Percentiles rank a stretch among this genome's conserved stretches.
phyloP scores from a whole-genome alignment of 2,329 filamentous ascomycete genomes.

The Chaetomium globosum region DNA sequence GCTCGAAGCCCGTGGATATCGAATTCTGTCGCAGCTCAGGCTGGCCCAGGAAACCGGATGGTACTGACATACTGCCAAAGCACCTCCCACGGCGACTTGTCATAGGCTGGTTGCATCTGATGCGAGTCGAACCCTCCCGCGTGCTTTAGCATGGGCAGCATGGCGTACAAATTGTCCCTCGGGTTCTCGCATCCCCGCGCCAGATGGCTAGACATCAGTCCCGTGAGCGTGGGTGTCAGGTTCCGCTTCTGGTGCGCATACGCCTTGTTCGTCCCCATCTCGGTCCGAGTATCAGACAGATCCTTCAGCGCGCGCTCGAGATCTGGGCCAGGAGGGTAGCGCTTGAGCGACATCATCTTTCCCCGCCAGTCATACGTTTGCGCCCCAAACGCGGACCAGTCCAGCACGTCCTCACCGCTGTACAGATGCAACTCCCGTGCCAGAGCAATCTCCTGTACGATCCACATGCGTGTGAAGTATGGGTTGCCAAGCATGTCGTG shows the following conservation, averaged over 20 bases:
- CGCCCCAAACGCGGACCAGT: background rate
- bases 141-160: constrained; percentile 4
- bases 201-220: background rate
- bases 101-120: background rate
- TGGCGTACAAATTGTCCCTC: background rate
- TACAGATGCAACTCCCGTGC: constrained; percentile 1
- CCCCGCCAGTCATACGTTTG: constrained; percentile 5
- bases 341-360: background rate
- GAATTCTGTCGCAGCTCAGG: background rate
- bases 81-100: background rate
- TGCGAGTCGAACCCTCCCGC: background rate
- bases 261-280: background rate
- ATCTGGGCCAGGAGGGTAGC: background rate
- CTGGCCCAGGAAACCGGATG: background rate
- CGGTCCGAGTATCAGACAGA: background rate
- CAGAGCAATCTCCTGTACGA: background rate
- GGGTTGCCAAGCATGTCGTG: background rate
- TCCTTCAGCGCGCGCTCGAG: background rate
- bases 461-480: constrained; percentile 8
- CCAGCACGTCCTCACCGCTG: background rate
- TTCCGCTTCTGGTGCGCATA: background rate
- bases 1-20: background rate
- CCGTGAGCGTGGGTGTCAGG: background rate
- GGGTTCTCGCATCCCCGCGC: background rate
- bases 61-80: background rate